phyloP scores from a whole-genome alignment of 345 rosid species.

The Viola odorata region DNA sequence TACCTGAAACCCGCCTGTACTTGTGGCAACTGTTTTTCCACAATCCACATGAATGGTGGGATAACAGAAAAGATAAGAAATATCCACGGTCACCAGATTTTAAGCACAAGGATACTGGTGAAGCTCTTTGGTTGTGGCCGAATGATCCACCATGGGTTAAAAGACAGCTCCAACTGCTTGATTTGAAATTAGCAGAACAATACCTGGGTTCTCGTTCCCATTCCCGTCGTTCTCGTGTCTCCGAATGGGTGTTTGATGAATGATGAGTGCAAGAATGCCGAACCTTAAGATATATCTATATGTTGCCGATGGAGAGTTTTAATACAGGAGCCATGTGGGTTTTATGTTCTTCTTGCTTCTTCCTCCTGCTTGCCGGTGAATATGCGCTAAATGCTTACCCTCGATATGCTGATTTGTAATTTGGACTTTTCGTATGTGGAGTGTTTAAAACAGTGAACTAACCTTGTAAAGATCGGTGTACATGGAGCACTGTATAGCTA shows the following conservation, averaged over 20 bases:
- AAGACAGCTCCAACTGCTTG: slow-evolving; percentile 52
- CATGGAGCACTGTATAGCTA: too few species aligned
- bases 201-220: slow-evolving; percentile 10
- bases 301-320: background rate
- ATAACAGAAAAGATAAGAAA: slow-evolving; percentile 53
- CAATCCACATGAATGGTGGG: slow-evolving; percentile 83
- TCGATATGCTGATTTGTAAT: too few species aligned
- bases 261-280: slow-evolving; percentile 10
- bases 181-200: slow-evolving; percentile 35
- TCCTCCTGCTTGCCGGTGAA: background rate
- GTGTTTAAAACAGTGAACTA: too few species aligned
- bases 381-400: background rate
- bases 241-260: slow-evolving; percentile 44
- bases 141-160: slow-evolving; percentile 61
- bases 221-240: slow-evolving; percentile 12
- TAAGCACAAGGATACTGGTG: slow-evolving; percentile 59
- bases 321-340: background rate
- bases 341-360: background rate
- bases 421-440: too few species aligned
- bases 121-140: slow-evolving; percentile 57
- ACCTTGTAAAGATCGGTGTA: too few species aligned
- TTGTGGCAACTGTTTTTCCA: slow-evolving; percentile 74
- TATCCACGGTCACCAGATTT: slow-evolving; percentile 58
- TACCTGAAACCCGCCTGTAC: slow-evolving; percentile 28
- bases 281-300: too few species aligned